Percentiles rank a stretch among this genome's conserved stretches.
These are phyloP conservation scores for Xylariaceae sp. DNA, from an alignment of 2,329 filamentous ascomycete species.

Conservation along the genomic window DNA sequence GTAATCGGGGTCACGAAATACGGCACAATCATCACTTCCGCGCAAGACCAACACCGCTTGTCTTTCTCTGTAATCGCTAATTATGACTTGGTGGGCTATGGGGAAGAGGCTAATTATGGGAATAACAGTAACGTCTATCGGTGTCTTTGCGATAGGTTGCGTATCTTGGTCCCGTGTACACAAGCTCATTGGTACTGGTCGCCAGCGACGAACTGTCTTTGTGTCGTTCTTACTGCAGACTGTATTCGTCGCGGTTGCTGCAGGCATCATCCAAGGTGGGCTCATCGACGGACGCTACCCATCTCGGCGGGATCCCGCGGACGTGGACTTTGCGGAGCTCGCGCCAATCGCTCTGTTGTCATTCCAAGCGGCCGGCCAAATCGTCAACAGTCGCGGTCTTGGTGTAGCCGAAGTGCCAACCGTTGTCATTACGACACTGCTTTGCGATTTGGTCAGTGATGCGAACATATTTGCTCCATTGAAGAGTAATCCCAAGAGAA, in stretches of 20 bases:
- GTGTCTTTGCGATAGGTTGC: slow-evolving; percentile 38
- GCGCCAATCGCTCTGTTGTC: slow-evolving; percentile 44
- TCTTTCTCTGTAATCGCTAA: neutral
- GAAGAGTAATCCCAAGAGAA: slow-evolving; percentile 45
- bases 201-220: slow-evolving; percentile 26
- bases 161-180: slow-evolving; percentile 36
- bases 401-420: slow-evolving; percentile 54
- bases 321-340: slow-evolving; percentile 27
- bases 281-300: slow-evolving; percentile 26
- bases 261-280: slow-evolving; percentile 26
- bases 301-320: slow-evolving; percentile 12
- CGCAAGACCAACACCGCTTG: neutral
- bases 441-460: slow-evolving; percentile 52
- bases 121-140: slow-evolving; percentile 35
- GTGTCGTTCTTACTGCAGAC: slow-evolving; percentile 28
- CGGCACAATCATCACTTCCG: neutral
- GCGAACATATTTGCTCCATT: slow-evolving; percentile 41
- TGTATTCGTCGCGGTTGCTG: slow-evolving; percentile 23
- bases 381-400: slow-evolving; percentile 47
- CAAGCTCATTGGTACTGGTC: slow-evolving; percentile 24
- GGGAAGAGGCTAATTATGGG: too few relatives aligned
- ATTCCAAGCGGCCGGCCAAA: slow-evolving; percentile 53
- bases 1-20: slow-evolving; percentile 4
- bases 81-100: neutral
- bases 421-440: slow-evolving; percentile 52